These are phyloP conservation scores for Gloeophyllum trabeum DNA, from an alignment of 768 basidiomycete species.

Conservation along the genomic window DNA sequence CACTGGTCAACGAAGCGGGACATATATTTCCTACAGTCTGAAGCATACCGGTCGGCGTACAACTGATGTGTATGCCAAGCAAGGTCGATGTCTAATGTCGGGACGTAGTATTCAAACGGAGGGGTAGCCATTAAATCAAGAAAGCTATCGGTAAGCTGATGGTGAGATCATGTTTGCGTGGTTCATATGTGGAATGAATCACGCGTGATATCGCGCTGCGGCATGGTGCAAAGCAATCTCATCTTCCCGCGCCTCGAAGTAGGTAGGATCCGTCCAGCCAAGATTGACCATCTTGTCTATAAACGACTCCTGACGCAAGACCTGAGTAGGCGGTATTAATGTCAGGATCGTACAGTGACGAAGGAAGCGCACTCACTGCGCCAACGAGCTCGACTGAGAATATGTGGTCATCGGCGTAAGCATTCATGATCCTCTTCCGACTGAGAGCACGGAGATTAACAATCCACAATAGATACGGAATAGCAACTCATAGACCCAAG, in stretches of 20 bases:
- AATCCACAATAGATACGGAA: background rate
- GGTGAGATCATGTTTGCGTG: background rate
- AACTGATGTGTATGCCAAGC: slow-evolving; percentile 72
- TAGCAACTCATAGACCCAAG: background rate
- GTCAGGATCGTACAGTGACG: background rate
- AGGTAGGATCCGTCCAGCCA: slow-evolving; percentile 34
- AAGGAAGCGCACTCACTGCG: slow-evolving; percentile 26
- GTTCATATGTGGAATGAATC: slow-evolving; percentile 6
- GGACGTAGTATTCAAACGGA: slow-evolving; percentile 33
- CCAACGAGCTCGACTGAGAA: slow-evolving; percentile 50
- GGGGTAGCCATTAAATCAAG: slow-evolving; percentile 41
- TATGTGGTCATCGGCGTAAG: slow-evolving; percentile 37
- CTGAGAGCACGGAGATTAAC: background rate
- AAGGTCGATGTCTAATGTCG: slow-evolving; percentile 64
- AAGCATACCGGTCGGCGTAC: slow-evolving; percentile 29
- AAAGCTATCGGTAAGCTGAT: slow-evolving; percentile 23
- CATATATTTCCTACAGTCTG: slow-evolving; percentile 29
- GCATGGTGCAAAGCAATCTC: slow-evolving; percentile 34
- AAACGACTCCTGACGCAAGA: slow-evolving; percentile 47
- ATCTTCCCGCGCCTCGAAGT: slow-evolving; percentile 26
- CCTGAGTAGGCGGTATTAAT: slow-evolving; percentile 18
- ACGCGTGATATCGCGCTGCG: slow-evolving; percentile 50
- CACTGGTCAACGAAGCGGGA: slow-evolving; percentile 46
- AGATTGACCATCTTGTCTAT: slow-evolving; percentile 39
- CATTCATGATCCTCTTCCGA: slow-evolving; percentile 28